Percentiles rank a stretch among this genome's conserved stretches.
phyloP scores from a whole-genome alignment of 2,329 filamentous ascomycete species.

The Talaromyces islandicus region DNA sequence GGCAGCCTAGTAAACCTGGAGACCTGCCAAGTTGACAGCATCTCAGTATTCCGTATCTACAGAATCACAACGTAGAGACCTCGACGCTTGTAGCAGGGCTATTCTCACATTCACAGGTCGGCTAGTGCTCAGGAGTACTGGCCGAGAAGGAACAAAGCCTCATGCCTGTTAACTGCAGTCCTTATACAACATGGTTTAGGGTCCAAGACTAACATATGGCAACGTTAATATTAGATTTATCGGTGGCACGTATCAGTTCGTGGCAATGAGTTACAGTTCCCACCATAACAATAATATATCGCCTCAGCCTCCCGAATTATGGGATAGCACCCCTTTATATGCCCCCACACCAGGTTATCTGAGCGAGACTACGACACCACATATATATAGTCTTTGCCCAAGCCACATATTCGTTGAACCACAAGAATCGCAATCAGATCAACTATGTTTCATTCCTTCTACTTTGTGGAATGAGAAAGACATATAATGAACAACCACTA shows the following conservation, averaged over 20 bases:
- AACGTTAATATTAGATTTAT: not conserved
- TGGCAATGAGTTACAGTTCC: not conserved
- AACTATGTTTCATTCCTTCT: not conserved
- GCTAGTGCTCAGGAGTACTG: not conserved
- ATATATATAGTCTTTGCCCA: not conserved
- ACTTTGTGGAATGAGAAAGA: not conserved
- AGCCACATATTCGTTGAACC: conserved; percentile 7
- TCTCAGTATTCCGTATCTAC: too few relatives aligned
- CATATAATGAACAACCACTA: conserved; percentile 20
- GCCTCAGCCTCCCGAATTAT: conserved; percentile 4
- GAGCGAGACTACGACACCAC: not conserved
- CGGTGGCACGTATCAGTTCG: not conserved
- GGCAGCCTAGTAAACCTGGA: too few relatives aligned
- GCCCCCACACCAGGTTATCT: conserved; percentile 16
- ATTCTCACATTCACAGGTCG: not conserved
- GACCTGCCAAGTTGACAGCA: too few relatives aligned
- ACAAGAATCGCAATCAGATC: not conserved
- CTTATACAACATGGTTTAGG: not conserved
- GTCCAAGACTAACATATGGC: not conserved
- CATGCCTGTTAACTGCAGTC: not conserved
- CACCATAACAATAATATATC: not conserved
- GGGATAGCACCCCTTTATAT: conserved; percentile 16
- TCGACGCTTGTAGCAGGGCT: not conserved
- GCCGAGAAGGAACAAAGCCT: not conserved
- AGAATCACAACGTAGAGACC: not conserved